Evolutionary conservation across 257 asterid genomes (phyloP).

Genomic region (Lithospermum erythrorhizon): DNA sequence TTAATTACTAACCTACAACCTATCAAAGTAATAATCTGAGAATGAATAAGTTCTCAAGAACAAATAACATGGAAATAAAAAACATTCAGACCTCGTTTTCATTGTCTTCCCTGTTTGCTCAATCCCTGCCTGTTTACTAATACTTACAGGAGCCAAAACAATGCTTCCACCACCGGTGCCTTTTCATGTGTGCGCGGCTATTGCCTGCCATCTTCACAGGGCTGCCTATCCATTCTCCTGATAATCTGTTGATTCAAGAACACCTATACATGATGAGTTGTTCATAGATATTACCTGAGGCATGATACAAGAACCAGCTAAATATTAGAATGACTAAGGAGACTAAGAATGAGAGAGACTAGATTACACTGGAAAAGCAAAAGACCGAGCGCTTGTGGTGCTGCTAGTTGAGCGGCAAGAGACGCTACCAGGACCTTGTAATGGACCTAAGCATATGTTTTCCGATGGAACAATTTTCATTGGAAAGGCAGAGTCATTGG

Average conservation of each 20-base stretch:
- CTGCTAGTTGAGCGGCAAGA: neutral
- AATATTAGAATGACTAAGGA: neutral
- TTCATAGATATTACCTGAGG: neutral
- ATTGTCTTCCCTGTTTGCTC: too few relatives aligned
- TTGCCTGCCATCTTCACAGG: neutral
- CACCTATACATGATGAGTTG: neutral
- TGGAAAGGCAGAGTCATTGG: neutral
- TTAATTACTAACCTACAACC: too few relatives aligned
- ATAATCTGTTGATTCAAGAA: neutral
- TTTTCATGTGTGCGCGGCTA: neutral
- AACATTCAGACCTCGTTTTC: too few relatives aligned
- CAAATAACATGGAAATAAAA: too few relatives aligned
- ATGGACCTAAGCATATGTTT: neutral
- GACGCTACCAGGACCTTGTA: neutral
- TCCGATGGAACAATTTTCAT: neutral
- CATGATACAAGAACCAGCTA: neutral
- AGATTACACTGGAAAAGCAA: neutral
- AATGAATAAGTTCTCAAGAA: too few relatives aligned
- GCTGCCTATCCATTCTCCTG: neutral
- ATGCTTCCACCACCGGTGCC: neutral
- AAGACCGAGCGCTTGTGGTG: neutral
- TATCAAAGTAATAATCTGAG: too few relatives aligned
- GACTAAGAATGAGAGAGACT: neutral
- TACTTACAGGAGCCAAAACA: neutral
- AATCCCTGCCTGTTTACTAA: neutral